Evolutionary conservation across 352 stramenopile genomes (phyloP), one percentile per base, ranked within the genome.

Genomic region (Pelagophyceae sp.): DNA sequence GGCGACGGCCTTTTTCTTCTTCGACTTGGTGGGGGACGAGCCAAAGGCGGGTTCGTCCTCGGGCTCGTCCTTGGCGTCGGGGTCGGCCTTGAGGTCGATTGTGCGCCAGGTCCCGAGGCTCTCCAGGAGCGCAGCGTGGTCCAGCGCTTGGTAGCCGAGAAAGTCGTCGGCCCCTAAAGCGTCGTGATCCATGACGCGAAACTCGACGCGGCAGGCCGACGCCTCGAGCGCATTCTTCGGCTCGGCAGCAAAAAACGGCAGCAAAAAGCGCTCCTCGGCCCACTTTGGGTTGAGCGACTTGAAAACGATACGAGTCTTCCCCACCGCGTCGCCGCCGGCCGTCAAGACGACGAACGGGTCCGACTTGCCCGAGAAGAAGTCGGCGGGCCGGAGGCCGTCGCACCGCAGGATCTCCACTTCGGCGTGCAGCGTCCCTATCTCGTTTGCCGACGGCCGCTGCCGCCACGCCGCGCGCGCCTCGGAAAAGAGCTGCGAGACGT

Each of bases 161-260:
- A 74, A 76, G 72, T 80, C 77, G 37, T 50, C 32, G 27, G 15
- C 51, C 3, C 72, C 58, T 0, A 75, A 71, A 54, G 40, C 29
- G 38, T 80, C 77, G 35, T 78, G 54, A 54, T 80, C 77, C 71
- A 75, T 75, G 38, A 80, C 77, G 20, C 11, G 27, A 27, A 80
- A n/a, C 33, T 80, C 71, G 33, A 78, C 27, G 58, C 70, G 51
- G 23, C 54, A 51, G 38, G 65, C 76, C 25, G 75, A 70, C 40
- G 60, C 51, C 15, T 78, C 67, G n/a, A 50, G 50, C 31, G 61
- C 11, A n/a, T 1, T 31, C 15, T 23, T 11, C 15, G 11, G 1
- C 35, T 37, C 20, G 27, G 15, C 67, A 1, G 31, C 3, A n/a
- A 74, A 50, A 0, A 35, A 33, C 6, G 35, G 67, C 2, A 74